Evolutionary conservation across 2,329 filamentous ascomycete species (phyloP), one percentile per base, ranked within the genome.

Genomic region (Pestalotiopsis sp.): DNA sequence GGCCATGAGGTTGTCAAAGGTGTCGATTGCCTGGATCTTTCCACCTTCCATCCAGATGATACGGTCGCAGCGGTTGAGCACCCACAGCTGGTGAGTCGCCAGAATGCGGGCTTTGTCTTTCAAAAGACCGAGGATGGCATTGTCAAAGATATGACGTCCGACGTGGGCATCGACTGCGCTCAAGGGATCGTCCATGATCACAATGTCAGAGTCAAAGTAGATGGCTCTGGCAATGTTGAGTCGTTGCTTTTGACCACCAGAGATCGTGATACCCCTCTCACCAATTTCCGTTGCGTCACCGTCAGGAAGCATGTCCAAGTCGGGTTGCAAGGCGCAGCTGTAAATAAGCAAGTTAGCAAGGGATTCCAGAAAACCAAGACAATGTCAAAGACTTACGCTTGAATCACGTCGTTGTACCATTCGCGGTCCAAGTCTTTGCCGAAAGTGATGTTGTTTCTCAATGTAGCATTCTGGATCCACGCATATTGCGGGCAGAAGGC

Each of bases 401-500:
- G 88, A 39, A 97, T 86, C n/a, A 97, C 94, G 65, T 92, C 82
- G 59, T 91, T 87, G 76, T 97, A 97, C 95, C 95, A 97, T 3
- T 83, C 82, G 68, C 86, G 86, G 66, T 97, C 86, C 81, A 92
- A 88, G 0, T 90, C 87, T 73, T 94, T 95, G 12, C 95, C 95
- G 75, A 98, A 98, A 0, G 94, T 81, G 69, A 99, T 97, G 75
- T 99, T 99, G 41, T 97, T 90, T 70, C 90, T 90, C 3, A 98
- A 88, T 0, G 92, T 93, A 0, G 94, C 87, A 76, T 98, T 98
- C 77, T 98, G 95, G 63, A 99, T 97, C 96, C 96, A 99, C 0
- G 96, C 93, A 76, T 97, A 97, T 77, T 99, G 95, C 0, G 95
- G 95, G 73, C 96, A 98, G 75, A 97, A 98, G 0, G 95, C 93